phyloP scores from a whole-genome alignment of 345 rosid genomes.

The Lepidium sativum region DNA sequence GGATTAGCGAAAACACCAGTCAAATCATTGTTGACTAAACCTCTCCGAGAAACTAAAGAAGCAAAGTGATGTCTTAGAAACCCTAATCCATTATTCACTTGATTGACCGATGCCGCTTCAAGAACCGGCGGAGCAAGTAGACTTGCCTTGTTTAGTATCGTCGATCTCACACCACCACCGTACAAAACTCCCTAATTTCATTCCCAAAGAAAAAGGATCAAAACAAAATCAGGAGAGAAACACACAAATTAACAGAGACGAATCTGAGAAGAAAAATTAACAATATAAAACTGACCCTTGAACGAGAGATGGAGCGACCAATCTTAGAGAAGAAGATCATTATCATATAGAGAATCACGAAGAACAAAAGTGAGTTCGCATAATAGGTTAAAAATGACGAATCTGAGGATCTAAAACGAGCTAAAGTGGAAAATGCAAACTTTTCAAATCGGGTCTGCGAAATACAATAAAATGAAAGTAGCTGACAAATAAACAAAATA shows the following conservation, averaged over 20 bases:
- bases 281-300: neutral
- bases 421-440: neutral
- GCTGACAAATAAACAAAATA: neutral
- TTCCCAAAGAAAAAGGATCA: neutral
- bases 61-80: constrained; percentile 47
- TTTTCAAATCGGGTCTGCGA: neutral
- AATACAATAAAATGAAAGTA: neutral
- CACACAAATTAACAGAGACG: neutral
- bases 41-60: constrained; percentile 34
- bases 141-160: neutral
- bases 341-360: neutral
- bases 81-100: constrained; percentile 38
- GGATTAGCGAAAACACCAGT: constrained; percentile 58
- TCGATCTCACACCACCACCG: constrained; percentile 22
- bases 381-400: neutral
- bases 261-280: constrained; percentile 3
- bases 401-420: constrained; percentile 4
- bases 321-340: constrained; percentile 30
- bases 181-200: constrained; percentile 3
- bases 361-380: constrained; percentile 1
- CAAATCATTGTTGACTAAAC: constrained; percentile 31
- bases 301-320: constrained; percentile 25
- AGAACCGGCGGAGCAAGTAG: neutral
- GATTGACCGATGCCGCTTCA: constrained; percentile 19
- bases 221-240: neutral